Base-by-base conservation (phyloP, 768 basidiomycete genomes). In the Rhizopogon rudus region DNA sequence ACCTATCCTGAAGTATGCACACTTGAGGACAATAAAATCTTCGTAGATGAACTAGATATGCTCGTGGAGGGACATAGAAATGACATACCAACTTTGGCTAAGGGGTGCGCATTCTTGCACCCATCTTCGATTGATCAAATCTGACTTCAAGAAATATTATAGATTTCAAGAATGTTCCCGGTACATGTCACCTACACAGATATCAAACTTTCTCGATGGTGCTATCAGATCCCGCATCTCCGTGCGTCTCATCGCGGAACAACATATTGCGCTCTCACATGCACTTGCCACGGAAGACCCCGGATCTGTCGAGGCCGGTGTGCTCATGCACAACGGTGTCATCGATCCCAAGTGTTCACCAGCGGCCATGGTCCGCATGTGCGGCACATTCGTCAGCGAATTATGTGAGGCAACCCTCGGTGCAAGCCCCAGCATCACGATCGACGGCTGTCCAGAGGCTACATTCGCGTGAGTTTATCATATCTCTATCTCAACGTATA, bases 61-160 rank as follows among this genome's bases (percentile, higher is more conserved):
- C 71, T 95, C 17, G 91, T 95, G 3, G 81, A 82, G 56, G 77
- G 79, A 52, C 93, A 95, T 65, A 80, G 87, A 1, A 87, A 94
- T 69, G 93, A 95, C 67, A 91, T 95, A 49, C 92, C 92, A 1
- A 88, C 87, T 13, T 82, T 95, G 81, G 92, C 93, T 3, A 93
- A 92, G 72, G 93, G 93, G 91, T 86, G 59, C 54, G 73, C 60
- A 37, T 33, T 5, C 40, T 25, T 45, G 29, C 43, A 20, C 51
- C 29, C 50, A 67, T 67, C 37, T 58, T 53, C n/a, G 50, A 28
- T 31, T 28, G 16, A 42, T 56, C 20, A n/a, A 29, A 41, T 40
- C 44, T 9, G 31, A n/a, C 13, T 45, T 12, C 1, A n/a, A 39
- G 16, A 40, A 29, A 12, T 44, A 37, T 31, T 46, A 25, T 53